Evolutionary conservation across 2,329 filamentous ascomycete genomes (phyloP).

Genomic region (Myotisia sp.): DNA sequence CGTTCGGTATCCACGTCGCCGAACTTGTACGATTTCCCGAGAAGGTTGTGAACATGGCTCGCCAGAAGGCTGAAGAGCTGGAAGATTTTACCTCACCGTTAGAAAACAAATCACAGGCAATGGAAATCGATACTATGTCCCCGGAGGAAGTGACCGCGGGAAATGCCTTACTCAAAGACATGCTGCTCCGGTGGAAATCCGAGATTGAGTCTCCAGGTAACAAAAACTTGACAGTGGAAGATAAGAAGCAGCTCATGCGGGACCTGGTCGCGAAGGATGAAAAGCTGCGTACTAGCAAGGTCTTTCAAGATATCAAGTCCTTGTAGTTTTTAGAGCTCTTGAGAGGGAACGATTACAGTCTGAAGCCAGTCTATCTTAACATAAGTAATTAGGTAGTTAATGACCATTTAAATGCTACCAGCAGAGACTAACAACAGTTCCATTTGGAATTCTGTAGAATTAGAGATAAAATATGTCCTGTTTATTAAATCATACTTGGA

Average conservation of each 20-base stretch:
- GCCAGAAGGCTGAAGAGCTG: conserved; percentile 92
- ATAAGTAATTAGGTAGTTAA: too few species aligned
- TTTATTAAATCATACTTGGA: too few species aligned
- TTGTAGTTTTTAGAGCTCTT: too few species aligned
- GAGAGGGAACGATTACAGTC: too few species aligned
- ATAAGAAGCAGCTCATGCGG: conserved; percentile 65
- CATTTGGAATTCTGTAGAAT: too few species aligned
- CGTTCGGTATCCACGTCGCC: conserved; percentile 94
- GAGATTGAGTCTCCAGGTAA: conserved; percentile 49
- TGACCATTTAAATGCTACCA: too few species aligned
- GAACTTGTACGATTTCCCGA: conserved; percentile 91
- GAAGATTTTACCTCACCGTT: conserved; percentile 58
- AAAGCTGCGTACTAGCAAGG: conserved; percentile 44
- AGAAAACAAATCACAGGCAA: conserved; percentile 26
- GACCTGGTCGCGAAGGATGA: conserved; percentile 64
- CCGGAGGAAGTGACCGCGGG: conserved; percentile 84
- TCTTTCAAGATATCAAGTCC: conserved; percentile 36
- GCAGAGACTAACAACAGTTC: too few species aligned
- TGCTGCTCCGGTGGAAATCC: conserved; percentile 74
- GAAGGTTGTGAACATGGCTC: conserved; percentile 98
- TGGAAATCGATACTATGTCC: conserved; percentile 40
- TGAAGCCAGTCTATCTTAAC: too few species aligned
- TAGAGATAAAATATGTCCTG: too few species aligned
- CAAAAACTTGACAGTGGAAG: conserved; percentile 47
- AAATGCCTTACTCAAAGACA: conserved; percentile 66